Evolutionary conservation across 108 stramenopile genomes (phyloP).

Genomic region (Bacterosira constricta): DNA sequence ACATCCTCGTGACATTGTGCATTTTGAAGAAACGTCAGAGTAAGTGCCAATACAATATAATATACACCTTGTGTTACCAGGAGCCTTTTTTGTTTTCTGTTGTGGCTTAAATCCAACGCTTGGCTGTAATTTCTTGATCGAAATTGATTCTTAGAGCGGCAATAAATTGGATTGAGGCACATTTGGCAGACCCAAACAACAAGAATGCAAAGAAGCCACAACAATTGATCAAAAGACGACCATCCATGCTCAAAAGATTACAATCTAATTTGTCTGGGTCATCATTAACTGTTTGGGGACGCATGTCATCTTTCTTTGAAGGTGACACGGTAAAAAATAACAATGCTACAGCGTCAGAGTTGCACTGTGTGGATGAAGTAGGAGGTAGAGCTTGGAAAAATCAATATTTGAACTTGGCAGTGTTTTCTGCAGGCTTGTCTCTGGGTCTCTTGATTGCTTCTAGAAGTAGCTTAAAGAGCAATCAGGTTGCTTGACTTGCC

Average conservation of each 20-base stretch:
- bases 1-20: slow-evolving; percentile 75
- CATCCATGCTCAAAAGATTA: slow-evolving; percentile 35
- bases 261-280: slow-evolving; percentile 44
- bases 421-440: not conserved
- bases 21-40: slow-evolving; percentile 70
- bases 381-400: not conserved
- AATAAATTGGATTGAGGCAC: slow-evolving; percentile 37
- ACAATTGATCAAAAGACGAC: slow-evolving; percentile 16
- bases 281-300: slow-evolving; percentile 26
- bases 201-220: slow-evolving; percentile 9
- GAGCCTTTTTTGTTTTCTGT: not conserved
- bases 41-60: slow-evolving; percentile 1
- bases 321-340: not conserved
- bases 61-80: not conserved
- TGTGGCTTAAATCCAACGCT: not conserved
- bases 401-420: not conserved
- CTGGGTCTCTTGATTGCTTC: not conserved
- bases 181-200: slow-evolving; percentile 18
- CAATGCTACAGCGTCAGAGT: not conserved
- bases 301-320: slow-evolving; percentile 42
- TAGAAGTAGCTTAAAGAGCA: not conserved
- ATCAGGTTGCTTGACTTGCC: too few relatives aligned
- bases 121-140: not conserved
- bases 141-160: slow-evolving; percentile 13
- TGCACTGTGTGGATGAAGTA: not conserved